Conservation (phyloP, 2,329 filamentous ascomycete genomes). For the Beauveria asiatica region DNA sequence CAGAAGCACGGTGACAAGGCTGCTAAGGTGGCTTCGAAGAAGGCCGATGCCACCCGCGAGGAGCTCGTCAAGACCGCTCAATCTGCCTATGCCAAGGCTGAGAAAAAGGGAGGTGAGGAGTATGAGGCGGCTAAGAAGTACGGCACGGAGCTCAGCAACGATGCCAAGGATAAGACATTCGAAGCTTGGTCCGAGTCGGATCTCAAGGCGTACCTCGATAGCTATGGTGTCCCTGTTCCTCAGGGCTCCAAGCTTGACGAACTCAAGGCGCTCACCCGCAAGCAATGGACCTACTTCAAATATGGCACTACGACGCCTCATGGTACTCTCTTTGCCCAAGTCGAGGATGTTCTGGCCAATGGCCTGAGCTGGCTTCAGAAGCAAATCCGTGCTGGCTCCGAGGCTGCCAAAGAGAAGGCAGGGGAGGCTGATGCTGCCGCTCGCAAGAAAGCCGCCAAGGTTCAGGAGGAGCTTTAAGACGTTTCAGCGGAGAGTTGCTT, state of each 20-base stretch:
- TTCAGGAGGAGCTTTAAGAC: slow-evolving; percentile 40
- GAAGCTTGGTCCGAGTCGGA: slow-evolving; percentile 67
- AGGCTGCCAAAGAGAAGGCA: slow-evolving; percentile 41
- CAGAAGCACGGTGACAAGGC: slow-evolving; percentile 42
- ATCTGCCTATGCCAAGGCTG: slow-evolving; percentile 51
- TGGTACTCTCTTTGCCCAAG: slow-evolving; percentile 57
- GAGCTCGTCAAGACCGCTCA: slow-evolving; percentile 61
- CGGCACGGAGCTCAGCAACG: slow-evolving; percentile 54
- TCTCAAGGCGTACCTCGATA: slow-evolving; percentile 71
- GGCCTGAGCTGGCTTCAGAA: slow-evolving; percentile 43
- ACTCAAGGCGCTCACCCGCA: slow-evolving; percentile 61
- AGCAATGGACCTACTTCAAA: slow-evolving; percentile 67
- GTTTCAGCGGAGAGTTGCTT: neutral
- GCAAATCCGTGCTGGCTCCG: slow-evolving; percentile 40
- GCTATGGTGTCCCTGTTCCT: slow-evolving; percentile 60
- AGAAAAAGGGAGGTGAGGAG: slow-evolving; percentile 44
- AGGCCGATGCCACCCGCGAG: slow-evolving; percentile 59
- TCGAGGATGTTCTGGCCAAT: slow-evolving; percentile 40
- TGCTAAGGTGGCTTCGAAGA: slow-evolving; percentile 51
- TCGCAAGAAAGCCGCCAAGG: slow-evolving; percentile 24
- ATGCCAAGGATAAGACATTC: slow-evolving; percentile 58
- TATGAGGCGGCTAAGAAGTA: slow-evolving; percentile 66
- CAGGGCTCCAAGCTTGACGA: slow-evolving; percentile 62
- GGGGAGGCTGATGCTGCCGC: slow-evolving; percentile 24
- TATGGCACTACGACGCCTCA: slow-evolving; percentile 63